Base-by-base conservation (phyloP, 192 early-diverging fungal genomes). In the Rhizoclosmatium globosum region DNA sequence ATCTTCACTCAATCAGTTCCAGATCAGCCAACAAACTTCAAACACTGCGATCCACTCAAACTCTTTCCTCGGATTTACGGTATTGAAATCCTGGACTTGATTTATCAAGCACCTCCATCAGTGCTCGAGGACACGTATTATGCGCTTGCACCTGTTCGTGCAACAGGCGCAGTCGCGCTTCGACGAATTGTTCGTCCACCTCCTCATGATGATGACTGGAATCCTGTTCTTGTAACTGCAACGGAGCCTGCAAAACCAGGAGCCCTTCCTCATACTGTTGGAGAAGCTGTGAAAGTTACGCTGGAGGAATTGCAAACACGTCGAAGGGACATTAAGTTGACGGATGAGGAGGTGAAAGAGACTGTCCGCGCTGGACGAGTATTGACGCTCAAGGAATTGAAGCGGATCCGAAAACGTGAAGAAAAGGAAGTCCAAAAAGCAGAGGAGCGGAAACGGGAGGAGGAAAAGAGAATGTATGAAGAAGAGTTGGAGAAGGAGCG, bases 311-410 rank as follows among this genome's bases (percentile, higher is more conserved):
- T 53, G 42, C 64, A 79, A 58, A 44, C 50, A 61, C 48, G 69
- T 44, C 74, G 87, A 39, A 71, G 89, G 13, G 80, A 73, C 15
- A 87, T 82, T 68, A 61, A 81, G 65, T 86, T 80, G 59, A 89
- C 85, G 6, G 89, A 90, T 64, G 77, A 86, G 23, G 84, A 90
- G 66, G 47, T 90, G 6, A 73, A 74, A 76, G 71, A 77, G n/a
- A 90, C 88, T 21, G 77, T 90, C 15, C 56, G 82, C 68, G 45
- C 58, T 39, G 86, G 89, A 11, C 67, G 77, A 11, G 85, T 89
- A 9, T 80, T 83, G 0, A 77, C 71, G 17, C 64, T 84, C 45
- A 85, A 84, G 64, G 83, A 84, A 53, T 56, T 89, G 67, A 81
- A 71, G 64, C 58, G 78, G 42, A 48, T 82, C 15, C 71, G 82